Evolutionary conservation across 1,284 basidiomycete genomes (phyloP).

Genomic region (Rhodotorula sp.): DNA sequence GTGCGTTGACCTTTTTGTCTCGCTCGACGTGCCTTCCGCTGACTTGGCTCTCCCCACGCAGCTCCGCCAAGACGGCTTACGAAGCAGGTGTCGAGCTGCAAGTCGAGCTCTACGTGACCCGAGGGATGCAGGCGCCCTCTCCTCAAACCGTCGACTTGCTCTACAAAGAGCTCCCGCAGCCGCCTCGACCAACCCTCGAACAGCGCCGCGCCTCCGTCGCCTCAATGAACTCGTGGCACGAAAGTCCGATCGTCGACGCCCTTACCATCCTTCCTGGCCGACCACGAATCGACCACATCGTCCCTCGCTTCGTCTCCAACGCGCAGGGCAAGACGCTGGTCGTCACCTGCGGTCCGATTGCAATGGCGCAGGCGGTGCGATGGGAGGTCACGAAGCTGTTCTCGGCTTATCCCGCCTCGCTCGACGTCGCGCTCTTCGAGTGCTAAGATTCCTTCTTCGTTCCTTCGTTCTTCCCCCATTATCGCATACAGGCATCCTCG

Average conservation of each 20-base stretch:
- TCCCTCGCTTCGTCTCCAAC: slow-evolving; percentile 19
- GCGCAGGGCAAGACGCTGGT: slow-evolving; percentile 29
- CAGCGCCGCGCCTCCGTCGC: slow-evolving; percentile 1
- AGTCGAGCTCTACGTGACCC: slow-evolving; percentile 32
- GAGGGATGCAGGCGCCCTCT: slow-evolving; percentile 16
- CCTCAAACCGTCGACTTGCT: slow-evolving; percentile 21
- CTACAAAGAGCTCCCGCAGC: slow-evolving; percentile 12
- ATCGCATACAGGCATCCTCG: not conserved
- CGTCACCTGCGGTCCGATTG: slow-evolving; percentile 21
- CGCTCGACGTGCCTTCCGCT: not conserved
- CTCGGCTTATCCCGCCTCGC: slow-evolving; percentile 15
- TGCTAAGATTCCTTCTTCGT: not conserved
- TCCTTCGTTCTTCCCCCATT: not conserved
- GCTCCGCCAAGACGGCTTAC: slow-evolving; percentile 24
- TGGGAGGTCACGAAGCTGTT: slow-evolving; percentile 27
- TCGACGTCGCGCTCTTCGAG: slow-evolving; percentile 30
- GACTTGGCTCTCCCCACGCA: not conserved
- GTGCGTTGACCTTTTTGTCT: not conserved
- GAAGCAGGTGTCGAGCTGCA: slow-evolving; percentile 29
- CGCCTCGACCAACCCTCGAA: slow-evolving; percentile 11
- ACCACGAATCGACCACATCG: slow-evolving; percentile 9
- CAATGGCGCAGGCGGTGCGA: slow-evolving; percentile 20
- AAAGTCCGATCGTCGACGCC: slow-evolving; percentile 29
- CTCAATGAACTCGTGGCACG: slow-evolving; percentile 12
- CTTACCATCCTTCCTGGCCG: slow-evolving; percentile 20